Conservation (phyloP, 345 rosid genomes). For the Eucalyptus virginea region DNA sequence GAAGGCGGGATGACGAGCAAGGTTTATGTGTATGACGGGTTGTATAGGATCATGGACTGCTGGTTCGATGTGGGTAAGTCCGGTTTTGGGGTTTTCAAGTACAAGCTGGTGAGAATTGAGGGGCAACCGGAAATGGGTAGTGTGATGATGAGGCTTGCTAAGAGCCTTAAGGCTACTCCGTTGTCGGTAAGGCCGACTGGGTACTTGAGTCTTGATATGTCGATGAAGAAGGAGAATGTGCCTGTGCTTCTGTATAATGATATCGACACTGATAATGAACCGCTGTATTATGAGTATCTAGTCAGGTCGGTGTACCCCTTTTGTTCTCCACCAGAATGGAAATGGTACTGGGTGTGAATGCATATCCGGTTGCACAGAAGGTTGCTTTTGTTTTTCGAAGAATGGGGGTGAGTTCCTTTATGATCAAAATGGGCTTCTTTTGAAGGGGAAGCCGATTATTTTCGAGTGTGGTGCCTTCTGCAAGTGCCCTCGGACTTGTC, state of each 20-base stretch:
- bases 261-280: slow-evolving; percentile 64
- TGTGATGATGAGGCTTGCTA: slow-evolving; percentile 48
- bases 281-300: slow-evolving; percentile 76
- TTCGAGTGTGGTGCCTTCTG: slow-evolving; percentile 78
- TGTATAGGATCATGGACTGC: slow-evolving; percentile 67
- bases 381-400: slow-evolving; percentile 59
- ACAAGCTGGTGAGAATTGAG: slow-evolving; percentile 50
- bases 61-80: slow-evolving; percentile 94
- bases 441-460: slow-evolving; percentile 66
- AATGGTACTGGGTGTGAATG: slow-evolving; percentile 65
- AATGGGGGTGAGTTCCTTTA: slow-evolving; percentile 82
- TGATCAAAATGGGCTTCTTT: slow-evolving; percentile 47
- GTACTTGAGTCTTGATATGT: slow-evolving; percentile 68
- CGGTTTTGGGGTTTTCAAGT: slow-evolving; percentile 87
- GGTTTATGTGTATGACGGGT: slow-evolving; percentile 82
- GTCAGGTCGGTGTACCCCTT: slow-evolving; percentile 46
- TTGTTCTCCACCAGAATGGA: slow-evolving; percentile 13
- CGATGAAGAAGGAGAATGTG: slow-evolving; percentile 41
- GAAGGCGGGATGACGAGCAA: slow-evolving; percentile 32
- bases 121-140: slow-evolving; percentile 92
- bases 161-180: slow-evolving; percentile 40
- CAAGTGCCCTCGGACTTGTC: slow-evolving; percentile 64
- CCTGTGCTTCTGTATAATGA: slow-evolving; percentile 75
- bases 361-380: slow-evolving; percentile 45
- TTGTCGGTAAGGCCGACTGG: slow-evolving; percentile 58